These are phyloP conservation scores for Hemileia vastatrix DNA, from an alignment of 1,284 basidiomycete genomes.

Conservation along the genomic window DNA sequence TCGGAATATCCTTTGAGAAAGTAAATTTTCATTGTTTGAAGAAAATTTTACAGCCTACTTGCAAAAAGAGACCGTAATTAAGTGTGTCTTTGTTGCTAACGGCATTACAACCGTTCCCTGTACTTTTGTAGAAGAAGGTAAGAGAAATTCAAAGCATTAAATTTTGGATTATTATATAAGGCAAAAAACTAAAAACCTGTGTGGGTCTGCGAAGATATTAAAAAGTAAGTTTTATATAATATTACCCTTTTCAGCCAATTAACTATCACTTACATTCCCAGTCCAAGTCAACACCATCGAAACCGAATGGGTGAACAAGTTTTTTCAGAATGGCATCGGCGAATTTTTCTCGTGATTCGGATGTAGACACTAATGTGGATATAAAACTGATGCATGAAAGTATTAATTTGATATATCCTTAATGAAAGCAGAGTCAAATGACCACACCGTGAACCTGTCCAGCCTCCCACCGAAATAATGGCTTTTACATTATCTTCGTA, in stretches of 20 bases:
- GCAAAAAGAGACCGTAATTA: slow-evolving; percentile 10
- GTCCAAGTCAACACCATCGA: too few species aligned
- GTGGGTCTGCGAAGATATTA: too few species aligned
- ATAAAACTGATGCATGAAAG: too few species aligned
- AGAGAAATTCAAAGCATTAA: not conserved
- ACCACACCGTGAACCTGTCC: slow-evolving; percentile 14
- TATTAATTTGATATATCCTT: not conserved
- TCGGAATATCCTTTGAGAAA: too few species aligned
- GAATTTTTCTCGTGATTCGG: slow-evolving; percentile 1
- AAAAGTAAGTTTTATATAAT: too few species aligned
- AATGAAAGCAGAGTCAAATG: too few species aligned
- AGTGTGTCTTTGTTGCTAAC: slow-evolving; percentile 1
- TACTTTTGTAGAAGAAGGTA: not conserved
- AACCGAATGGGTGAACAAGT: too few species aligned
- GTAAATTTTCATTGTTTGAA: not conserved
- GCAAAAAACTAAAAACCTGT: not conserved
- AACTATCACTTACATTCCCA: slow-evolving; percentile 8
- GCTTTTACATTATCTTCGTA: slow-evolving; percentile 16
- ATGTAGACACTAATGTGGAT: not conserved
- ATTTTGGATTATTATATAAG: not conserved
- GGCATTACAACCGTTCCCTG: slow-evolving; percentile 19
- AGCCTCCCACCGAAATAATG: slow-evolving; percentile 10
- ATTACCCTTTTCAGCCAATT: too few species aligned
- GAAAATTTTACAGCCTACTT: not conserved
- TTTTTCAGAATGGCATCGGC: too few species aligned